These are phyloP conservation scores for Ustilago tritici DNA, from an alignment of 1,284 basidiomycete species.

Conservation along the genomic window DNA sequence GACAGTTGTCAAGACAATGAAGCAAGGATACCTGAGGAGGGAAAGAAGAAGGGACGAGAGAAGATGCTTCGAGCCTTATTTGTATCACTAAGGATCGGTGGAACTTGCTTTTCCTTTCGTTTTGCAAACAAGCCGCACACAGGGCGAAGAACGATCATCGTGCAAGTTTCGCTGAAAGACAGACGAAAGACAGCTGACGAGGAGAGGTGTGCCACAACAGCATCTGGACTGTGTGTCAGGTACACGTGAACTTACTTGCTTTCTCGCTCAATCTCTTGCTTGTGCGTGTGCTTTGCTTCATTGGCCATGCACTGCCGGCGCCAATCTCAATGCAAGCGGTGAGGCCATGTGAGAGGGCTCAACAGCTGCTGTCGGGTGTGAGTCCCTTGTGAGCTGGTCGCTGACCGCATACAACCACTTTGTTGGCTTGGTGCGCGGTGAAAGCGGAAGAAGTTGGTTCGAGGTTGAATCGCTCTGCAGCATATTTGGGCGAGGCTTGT, in stretches of 20 bases:
- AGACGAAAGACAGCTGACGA: too few species aligned
- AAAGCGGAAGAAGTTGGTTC: not conserved
- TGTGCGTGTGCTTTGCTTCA: conserved; percentile 1
- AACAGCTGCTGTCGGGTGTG: not conserved
- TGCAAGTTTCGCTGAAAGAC: not conserved
- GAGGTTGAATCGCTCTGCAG: not conserved
- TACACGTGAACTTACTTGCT: not conserved
- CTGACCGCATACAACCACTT: conserved; percentile 11
- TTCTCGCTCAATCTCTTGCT: not conserved
- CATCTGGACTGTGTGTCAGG: too few species aligned
- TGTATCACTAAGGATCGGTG: not conserved
- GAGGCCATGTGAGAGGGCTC: conserved; percentile 14
- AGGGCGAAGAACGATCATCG: not conserved
- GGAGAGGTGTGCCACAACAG: not conserved
- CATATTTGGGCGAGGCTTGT: not conserved
- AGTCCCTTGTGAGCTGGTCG: not conserved
- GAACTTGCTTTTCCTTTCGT: not conserved
- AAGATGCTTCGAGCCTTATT: not conserved
- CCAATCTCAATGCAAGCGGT: conserved; percentile 25
- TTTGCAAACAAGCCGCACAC: too few species aligned
- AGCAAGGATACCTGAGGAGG: not conserved
- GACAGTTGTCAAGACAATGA: not conserved
- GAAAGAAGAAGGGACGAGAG: not conserved
- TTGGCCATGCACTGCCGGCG: conserved; percentile 16
- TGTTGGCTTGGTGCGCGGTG: not conserved